phyloP scores from a whole-genome alignment of 2,329 filamentous ascomycete species.

The Penicillium sp. region DNA sequence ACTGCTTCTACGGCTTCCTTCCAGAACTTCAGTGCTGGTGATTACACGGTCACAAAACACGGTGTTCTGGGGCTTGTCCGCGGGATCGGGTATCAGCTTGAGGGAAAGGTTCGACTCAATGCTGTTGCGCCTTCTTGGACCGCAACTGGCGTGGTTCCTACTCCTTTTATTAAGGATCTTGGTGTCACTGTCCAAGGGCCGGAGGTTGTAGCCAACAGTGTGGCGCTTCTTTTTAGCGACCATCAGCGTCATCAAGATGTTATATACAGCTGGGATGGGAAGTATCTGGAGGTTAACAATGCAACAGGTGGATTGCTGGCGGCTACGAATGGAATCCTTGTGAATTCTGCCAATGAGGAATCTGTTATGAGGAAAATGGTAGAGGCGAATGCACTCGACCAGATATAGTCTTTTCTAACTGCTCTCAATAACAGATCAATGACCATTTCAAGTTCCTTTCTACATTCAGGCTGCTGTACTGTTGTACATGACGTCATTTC shows the following conservation, averaged over 20 bases:
- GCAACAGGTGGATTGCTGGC: slow-evolving; percentile 24
- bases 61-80: slow-evolving; percentile 56
- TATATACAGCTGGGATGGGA: slow-evolving; percentile 52
- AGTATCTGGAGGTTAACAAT: slow-evolving; percentile 57
- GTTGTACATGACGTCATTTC: not conserved
- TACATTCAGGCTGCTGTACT: not conserved
- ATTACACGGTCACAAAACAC: slow-evolving; percentile 58
- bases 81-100: slow-evolving; percentile 45
- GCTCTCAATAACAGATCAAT: not conserved
- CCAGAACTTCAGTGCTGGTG: slow-evolving; percentile 51
- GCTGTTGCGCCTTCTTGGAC: slow-evolving; percentile 59
- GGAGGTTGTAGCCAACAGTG: slow-evolving; percentile 51
- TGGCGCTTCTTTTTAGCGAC: slow-evolving; percentile 53
- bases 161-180: slow-evolving; percentile 23
- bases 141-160: slow-evolving; percentile 49
- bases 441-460: not conserved
- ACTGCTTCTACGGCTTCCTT: slow-evolving; percentile 54
- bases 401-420: not conserved
- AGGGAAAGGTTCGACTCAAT: slow-evolving; percentile 56
- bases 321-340: slow-evolving; percentile 7
- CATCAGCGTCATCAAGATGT: slow-evolving; percentile 51
- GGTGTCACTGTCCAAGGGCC: slow-evolving; percentile 43
- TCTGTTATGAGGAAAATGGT: not conserved
- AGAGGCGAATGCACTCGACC: not conserved
- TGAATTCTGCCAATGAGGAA: slow-evolving; percentile 14